Evolutionary conservation across 306 rosid genomes (phyloP).

Genomic region (Trifolium dubium): DNA sequence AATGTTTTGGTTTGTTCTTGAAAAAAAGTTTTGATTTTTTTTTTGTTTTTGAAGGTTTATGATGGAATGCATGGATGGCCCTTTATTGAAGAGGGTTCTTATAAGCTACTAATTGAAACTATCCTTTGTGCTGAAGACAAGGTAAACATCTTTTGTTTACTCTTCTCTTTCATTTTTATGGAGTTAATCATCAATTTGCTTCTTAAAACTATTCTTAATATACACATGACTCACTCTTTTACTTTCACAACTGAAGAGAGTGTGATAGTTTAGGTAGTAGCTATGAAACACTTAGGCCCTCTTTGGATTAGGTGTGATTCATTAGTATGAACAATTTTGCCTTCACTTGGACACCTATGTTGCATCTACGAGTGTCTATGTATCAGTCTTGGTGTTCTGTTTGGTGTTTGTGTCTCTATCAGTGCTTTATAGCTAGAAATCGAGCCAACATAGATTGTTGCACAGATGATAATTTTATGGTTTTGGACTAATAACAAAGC

Average conservation of each 20-base stretch:
- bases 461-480: not conserved
- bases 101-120: conserved; percentile 49
- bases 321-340: not conserved
- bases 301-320: no score
- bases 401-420: not conserved
- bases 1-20: conserved; percentile 1
- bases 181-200: not conserved
- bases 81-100: conserved; percentile 54
- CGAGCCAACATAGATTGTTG: not conserved
- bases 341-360: not conserved
- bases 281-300: no score
- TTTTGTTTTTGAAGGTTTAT: conserved; percentile 45
- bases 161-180: not conserved
- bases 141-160: conserved; percentile 3
- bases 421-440: not conserved
- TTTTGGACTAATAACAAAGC: not conserved
- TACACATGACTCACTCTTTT: no score
- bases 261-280: no score
- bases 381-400: not conserved
- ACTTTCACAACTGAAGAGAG: no score
- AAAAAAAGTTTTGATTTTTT: not conserved
- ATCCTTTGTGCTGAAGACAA: conserved; percentile 38
- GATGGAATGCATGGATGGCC: conserved; percentile 55
- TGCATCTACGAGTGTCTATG: not conserved
- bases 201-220: no score